Percentiles rank a stretch among this genome's conserved stretches.
These are phyloP conservation scores for Talaromyces sp. DNA, from an alignment of 2,329 filamentous ascomycete genomes.

Conservation along the genomic window DNA sequence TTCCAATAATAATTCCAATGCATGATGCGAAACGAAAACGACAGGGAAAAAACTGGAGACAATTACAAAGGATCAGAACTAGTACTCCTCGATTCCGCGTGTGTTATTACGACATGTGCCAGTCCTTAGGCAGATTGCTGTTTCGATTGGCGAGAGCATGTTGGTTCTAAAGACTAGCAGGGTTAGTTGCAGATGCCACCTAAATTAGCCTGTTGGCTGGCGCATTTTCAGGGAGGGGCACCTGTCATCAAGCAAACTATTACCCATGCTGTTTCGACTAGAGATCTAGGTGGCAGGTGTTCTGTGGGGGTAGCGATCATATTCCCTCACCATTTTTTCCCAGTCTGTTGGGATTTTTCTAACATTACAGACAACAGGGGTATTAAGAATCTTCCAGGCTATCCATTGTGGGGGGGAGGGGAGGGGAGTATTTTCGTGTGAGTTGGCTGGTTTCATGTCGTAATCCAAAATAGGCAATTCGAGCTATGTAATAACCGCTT, in stretches of 20 bases:
- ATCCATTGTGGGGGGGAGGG: neutral
- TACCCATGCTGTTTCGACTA: too few relatives aligned
- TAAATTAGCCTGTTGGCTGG: neutral
- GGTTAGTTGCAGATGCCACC: neutral
- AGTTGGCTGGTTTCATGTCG: neutral
- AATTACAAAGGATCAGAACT: neutral
- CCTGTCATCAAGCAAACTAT: neutral
- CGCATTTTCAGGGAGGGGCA: neutral
- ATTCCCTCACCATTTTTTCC: neutral
- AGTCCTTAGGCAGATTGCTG: neutral
- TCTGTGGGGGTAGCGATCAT: neutral
- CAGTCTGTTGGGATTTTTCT: neutral
- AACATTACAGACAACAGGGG: neutral
- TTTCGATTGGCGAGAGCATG: neutral
- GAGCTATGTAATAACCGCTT: neutral
- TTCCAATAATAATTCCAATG: neutral
- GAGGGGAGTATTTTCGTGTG: neutral
- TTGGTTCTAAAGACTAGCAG: neutral
- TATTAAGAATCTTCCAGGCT: neutral
- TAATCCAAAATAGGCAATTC: neutral
- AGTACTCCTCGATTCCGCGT: neutral
- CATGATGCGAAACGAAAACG: neutral
- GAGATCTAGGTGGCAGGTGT: too few relatives aligned
- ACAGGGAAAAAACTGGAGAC: neutral
- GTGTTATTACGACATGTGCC: neutral